Evolutionary conservation across 495 filamentous ascomycete species (phyloP).

Genomic region (Penicillium diatomitis): DNA sequence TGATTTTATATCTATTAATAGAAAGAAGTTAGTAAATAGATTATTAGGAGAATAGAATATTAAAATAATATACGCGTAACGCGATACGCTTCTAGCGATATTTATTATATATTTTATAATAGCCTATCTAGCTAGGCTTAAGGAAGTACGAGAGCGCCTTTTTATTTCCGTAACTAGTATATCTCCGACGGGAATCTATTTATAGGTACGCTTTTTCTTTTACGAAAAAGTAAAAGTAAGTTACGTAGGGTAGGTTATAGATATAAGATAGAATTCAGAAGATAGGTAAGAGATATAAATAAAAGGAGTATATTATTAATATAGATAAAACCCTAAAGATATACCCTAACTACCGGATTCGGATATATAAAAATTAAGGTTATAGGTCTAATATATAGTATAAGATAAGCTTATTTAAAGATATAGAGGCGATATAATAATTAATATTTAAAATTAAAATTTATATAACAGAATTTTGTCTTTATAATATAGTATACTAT

Average conservation of each 20-base stretch:
- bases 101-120: no score
- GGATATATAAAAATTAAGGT: neutral
- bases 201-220: no score
- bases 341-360: neutral
- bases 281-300: neutral
- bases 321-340: neutral
- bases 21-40: no score
- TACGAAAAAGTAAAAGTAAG: neutral
- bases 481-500: no score
- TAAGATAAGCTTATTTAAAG: neutral
- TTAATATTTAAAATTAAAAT: no score
- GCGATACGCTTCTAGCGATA: no score
- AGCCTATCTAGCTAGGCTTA: neutral
- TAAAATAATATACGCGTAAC: no score
- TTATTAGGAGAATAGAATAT: no score
- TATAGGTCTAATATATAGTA: neutral
- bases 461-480: no score
- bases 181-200: neutral
- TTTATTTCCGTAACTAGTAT: neutral
- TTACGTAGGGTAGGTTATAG: neutral
- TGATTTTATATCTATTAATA: no score
- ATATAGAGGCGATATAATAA: no score
- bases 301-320: neutral
- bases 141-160: neutral
- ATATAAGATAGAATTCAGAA: neutral